Conservation (phyloP, 2,329 filamentous ascomycete species). For the Davidsoniella neocaledoniae region DNA sequence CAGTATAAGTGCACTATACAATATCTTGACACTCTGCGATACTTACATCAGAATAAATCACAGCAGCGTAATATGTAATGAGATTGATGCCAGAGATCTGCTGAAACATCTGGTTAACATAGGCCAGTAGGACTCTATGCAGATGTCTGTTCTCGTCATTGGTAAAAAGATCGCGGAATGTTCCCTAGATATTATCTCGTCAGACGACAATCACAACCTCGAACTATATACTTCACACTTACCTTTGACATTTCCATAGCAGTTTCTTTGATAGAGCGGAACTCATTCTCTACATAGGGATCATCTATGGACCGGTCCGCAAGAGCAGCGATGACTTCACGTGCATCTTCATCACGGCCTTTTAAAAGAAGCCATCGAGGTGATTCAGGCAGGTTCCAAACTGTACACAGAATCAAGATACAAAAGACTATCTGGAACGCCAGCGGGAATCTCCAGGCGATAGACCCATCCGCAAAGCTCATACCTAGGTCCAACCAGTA, state of each 20-base stretch:
- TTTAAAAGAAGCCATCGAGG: neutral
- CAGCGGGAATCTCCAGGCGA: conserved; percentile 42
- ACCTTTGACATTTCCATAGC: conserved; percentile 43
- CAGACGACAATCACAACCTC: too few species aligned
- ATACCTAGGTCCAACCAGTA: conserved; percentile 25
- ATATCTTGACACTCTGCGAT: too few species aligned
- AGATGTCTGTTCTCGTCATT: conserved; percentile 33
- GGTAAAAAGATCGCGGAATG: conserved; percentile 39
- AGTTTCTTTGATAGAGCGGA: conserved; percentile 44
- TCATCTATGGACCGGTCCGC: conserved; percentile 36
- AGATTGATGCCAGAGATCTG: conserved; percentile 48
- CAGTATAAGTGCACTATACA: too few species aligned
- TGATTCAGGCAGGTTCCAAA: conserved; percentile 2
- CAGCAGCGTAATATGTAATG: conserved; percentile 45
- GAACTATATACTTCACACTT: too few species aligned
- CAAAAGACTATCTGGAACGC: conserved; percentile 40
- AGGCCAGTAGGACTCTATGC: conserved; percentile 42
- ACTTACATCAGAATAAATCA: conserved; percentile 30
- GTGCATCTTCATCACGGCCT: neutral
- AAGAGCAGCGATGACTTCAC: conserved; percentile 23
- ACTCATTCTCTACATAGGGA: conserved; percentile 41
- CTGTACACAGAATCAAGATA: conserved; percentile 27
- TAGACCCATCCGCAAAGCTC: conserved; percentile 18
- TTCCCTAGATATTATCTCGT: conserved; percentile 17
- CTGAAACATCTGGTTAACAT: conserved; percentile 46